Evolutionary conservation across 257 asterid species (phyloP).

Genomic region (Lithospermum erythrorhizon): DNA sequence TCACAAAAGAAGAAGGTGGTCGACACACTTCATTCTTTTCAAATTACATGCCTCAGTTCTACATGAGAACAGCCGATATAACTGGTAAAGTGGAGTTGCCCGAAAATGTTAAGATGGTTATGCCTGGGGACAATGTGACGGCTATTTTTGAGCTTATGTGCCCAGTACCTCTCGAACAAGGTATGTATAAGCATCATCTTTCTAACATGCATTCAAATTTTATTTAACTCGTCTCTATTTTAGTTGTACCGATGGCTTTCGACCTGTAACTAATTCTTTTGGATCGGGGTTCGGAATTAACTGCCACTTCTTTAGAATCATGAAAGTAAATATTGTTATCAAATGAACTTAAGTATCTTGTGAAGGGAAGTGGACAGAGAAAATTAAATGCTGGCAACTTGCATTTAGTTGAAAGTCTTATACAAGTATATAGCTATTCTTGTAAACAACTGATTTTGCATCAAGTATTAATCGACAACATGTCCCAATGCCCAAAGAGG

Average conservation of each 20-base stretch:
- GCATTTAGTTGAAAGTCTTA: no score
- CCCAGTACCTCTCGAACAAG: conserved; percentile 90
- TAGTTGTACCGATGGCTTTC: background rate
- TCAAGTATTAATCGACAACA: no score
- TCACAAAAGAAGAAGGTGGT: conserved; percentile 98
- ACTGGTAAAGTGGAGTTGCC: conserved; percentile 97
- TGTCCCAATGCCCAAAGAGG: no score
- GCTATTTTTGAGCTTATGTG: conserved; percentile 80
- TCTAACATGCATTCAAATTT: background rate
- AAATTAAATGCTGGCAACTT: no score
- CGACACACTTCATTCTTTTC: conserved; percentile 98
- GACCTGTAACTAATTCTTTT: background rate
- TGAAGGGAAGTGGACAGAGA: no score
- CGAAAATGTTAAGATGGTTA: conserved; percentile 97
- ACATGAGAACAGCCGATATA: conserved; percentile 97
- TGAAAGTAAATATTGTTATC: no score
- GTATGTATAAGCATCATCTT: conserved; percentile 18
- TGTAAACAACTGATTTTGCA: no score
- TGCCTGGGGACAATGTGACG: conserved; percentile 99
- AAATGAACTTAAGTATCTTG: no score
- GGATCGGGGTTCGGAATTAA: no score
- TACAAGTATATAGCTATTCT: no score
- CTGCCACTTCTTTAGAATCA: no score
- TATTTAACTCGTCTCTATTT: background rate
- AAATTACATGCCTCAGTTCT: conserved; percentile 90